Percentiles rank a stretch among this genome's conserved stretches.
Evolutionary conservation across 176 grass and related monocot genomes (phyloP).

Genomic region (Leersia perrieri): DNA sequence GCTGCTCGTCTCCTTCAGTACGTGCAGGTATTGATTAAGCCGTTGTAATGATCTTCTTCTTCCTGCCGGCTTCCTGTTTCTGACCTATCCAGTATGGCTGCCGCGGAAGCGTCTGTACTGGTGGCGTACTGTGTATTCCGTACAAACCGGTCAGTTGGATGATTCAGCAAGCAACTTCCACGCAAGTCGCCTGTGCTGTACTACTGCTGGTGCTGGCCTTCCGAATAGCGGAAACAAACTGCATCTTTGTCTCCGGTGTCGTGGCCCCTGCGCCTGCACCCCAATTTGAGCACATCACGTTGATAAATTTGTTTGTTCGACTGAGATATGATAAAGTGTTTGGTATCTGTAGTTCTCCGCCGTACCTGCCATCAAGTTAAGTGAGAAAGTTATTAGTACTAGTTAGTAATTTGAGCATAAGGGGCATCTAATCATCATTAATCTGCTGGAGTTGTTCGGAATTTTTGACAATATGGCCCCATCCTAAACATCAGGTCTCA

Average conservation of each 20-base stretch:
- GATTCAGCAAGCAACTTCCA: not conserved
- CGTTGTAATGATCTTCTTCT: not conserved
- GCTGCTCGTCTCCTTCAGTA: too few species aligned
- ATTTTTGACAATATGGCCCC: not conserved
- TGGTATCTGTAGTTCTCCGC: constrained; percentile 12
- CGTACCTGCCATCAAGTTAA: not conserved
- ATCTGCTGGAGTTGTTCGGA: not conserved
- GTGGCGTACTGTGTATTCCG: not conserved
- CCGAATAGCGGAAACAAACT: not conserved
- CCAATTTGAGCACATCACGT: not conserved
- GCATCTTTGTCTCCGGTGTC: not conserved
- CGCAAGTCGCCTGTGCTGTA: not conserved
- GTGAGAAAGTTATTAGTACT: not conserved
- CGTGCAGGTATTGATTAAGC: not conserved
- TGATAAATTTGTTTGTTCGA: not conserved
- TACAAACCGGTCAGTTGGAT: not conserved
- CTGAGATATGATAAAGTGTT: not conserved
- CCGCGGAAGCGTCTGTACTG: not conserved
- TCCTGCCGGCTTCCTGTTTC: not conserved
- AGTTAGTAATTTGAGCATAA: not conserved
- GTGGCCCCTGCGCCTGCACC: not conserved
- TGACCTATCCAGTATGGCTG: not conserved
- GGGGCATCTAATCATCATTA: not conserved
- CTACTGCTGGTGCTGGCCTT: too few species aligned
- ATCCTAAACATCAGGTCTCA: not conserved